Conservation (phyloP, 2,329 filamentous ascomycete species). For the Rutstroemia sydowiana region DNA sequence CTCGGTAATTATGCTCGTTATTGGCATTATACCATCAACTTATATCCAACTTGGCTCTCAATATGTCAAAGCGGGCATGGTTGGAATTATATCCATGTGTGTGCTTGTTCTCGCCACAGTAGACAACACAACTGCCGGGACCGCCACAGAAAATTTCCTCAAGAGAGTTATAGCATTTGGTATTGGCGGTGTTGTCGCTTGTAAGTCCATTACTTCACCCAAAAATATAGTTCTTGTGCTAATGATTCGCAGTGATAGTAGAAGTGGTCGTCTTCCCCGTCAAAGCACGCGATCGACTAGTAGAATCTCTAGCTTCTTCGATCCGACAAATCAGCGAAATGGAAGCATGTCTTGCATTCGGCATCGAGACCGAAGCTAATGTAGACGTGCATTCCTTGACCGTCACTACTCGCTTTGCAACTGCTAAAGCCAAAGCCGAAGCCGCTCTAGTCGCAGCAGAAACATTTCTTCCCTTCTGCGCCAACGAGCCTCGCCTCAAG, state of each 20-base stretch:
- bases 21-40: conserved; percentile 45
- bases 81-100: conserved; percentile 48
- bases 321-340: conserved; percentile 50
- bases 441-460: conserved; percentile 45
- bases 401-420: conserved; percentile 35
- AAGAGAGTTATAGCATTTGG: conserved; percentile 49
- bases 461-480: conserved; percentile 48
- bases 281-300: conserved; percentile 47
- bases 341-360: conserved; percentile 48
- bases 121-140: conserved; percentile 26
- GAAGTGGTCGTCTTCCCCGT: conserved; percentile 47
- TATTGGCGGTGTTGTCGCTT: conserved; percentile 45
- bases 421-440: conserved; percentile 46
- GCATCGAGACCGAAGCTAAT: conserved; percentile 33
- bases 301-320: conserved; percentile 46
- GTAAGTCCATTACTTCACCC: conserved; percentile 25
- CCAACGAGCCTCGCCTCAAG: conserved; percentile 50
- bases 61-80: conserved; percentile 52
- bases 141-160: conserved; percentile 46
- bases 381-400: conserved; percentile 32
- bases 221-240: no score
- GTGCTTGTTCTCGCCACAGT: conserved; percentile 39
- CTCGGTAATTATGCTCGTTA: conserved; percentile 41
- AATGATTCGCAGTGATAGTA: conserved; percentile 24
- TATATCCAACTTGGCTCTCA: conserved; percentile 50